A percentile compares a stretch with the other conserved stretches of the same genome.
phyloP scores from a whole-genome alignment of 805 yeast species.

The Lipomyces orientalis region DNA sequence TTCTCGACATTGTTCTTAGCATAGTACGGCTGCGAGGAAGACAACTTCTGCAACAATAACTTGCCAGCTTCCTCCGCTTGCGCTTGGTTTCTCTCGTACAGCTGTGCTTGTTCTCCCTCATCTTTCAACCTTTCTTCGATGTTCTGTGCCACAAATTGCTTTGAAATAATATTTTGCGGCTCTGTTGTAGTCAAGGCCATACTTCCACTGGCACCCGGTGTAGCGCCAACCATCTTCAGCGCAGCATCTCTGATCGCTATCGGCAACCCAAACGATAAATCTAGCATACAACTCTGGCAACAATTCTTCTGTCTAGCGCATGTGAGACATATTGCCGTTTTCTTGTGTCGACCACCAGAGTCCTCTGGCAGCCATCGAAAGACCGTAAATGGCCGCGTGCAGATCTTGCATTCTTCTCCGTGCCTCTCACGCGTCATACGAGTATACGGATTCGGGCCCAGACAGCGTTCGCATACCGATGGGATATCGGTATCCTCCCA shows the following conservation, averaged over 20 bases:
- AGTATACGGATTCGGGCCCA: conserved; percentile 66
- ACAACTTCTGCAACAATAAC: conserved; percentile 58
- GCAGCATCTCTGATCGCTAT: conserved; percentile 80
- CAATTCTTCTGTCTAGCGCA: conserved; percentile 82
- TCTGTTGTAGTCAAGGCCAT: conserved; percentile 46
- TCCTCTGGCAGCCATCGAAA: conserved; percentile 71
- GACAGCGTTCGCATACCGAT: conserved; percentile 51
- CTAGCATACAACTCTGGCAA: conserved; percentile 88
- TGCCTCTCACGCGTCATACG: conserved; percentile 70
- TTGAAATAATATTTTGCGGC: conserved; percentile 59
- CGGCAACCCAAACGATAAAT: conserved; percentile 81
- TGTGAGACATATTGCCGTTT: conserved; percentile 74
- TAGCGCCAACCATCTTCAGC: conserved; percentile 68
- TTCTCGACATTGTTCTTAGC: conserved; percentile 29
- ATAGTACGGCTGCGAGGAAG: conserved; percentile 46
- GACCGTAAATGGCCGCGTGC: conserved; percentile 83
- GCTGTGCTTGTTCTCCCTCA: conserved; percentile 37
- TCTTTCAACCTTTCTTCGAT: conserved; percentile 46
- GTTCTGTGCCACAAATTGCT: conserved; percentile 61
- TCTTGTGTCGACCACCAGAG: conserved; percentile 48
- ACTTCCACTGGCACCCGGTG: conserved; percentile 30
- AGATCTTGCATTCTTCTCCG: conserved; percentile 84
- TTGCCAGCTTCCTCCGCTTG: conserved; percentile 53
- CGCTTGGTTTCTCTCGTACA: conserved; percentile 38
- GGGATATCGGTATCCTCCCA: conserved; percentile 55